Conservation (phyloP, 1,284 basidiomycete genomes). For the Lignosus rhinocerotis region DNA sequence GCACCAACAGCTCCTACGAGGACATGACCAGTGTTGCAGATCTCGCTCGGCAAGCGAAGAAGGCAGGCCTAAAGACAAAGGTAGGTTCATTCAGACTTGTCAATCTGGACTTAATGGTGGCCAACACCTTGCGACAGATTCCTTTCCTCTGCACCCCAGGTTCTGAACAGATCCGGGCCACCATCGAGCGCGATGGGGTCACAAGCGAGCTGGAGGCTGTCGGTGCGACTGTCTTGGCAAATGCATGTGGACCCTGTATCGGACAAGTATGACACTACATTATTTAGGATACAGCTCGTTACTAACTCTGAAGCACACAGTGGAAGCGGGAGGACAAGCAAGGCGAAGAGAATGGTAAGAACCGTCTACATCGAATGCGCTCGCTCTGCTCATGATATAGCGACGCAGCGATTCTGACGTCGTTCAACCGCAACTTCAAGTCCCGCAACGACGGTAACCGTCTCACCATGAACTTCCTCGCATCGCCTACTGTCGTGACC, state of each 20-base stretch:
- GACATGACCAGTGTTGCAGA: constrained; percentile 93
- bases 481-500: constrained; percentile 96
- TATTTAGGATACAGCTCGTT: constrained; percentile 2
- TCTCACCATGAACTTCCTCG: constrained; percentile 97
- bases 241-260: constrained; percentile 99
- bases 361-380: not conserved
- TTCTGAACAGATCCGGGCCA: constrained; percentile 96
- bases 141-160: constrained; percentile 98
- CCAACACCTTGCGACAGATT: constrained; percentile 46
- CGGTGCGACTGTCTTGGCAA: constrained; percentile 91
- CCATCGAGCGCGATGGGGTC: constrained; percentile 93
- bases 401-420: constrained; percentile 85
- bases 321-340: constrained; percentile 95
- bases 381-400: too few relatives aligned
- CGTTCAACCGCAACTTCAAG: constrained; percentile 98
- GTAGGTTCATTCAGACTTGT: not conserved
- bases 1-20: constrained; percentile 97
- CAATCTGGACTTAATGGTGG: not conserved
- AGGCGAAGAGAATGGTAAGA: constrained; percentile 87
- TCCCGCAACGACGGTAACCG: constrained; percentile 97
- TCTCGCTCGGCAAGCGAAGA: constrained; percentile 87
- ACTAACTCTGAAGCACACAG: constrained; percentile 34
- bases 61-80: constrained; percentile 58
- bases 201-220: constrained; percentile 82
- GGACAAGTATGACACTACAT: constrained; percentile 72